These are phyloP conservation scores for Zygoascus flipseniorum DNA, from an alignment of 805 yeast genomes.

Conservation along the genomic window DNA sequence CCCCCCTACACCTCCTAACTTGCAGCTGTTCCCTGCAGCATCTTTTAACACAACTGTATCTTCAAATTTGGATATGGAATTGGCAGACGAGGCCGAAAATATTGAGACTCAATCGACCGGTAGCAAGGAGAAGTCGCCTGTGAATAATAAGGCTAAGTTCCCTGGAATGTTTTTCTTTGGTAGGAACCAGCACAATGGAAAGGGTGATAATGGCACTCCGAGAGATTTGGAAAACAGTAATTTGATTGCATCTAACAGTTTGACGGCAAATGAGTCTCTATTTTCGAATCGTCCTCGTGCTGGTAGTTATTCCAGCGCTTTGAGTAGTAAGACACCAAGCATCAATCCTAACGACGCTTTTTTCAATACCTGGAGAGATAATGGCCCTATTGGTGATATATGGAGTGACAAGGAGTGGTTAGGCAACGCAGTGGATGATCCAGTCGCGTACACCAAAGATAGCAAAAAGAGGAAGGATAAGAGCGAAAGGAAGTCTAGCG, in stretches of 20 bases:
- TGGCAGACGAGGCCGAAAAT: background rate
- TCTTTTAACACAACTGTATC: background rate
- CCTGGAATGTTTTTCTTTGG: conserved; percentile 15
- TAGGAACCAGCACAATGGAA: background rate
- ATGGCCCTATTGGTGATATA: background rate
- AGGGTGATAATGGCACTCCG: background rate
- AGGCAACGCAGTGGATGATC: background rate
- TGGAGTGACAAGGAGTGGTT: background rate
- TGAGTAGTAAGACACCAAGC: conserved; percentile 5
- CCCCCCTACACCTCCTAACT: background rate
- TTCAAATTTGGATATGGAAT: background rate
- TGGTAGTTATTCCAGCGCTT: conserved; percentile 12
- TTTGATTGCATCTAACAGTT: background rate
- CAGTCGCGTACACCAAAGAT: background rate
- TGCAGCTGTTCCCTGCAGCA: background rate
- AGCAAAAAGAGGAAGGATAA: background rate
- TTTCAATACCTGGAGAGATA: conserved; percentile 7
- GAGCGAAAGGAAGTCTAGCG: background rate
- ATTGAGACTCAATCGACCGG: background rate
- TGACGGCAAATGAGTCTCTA: background rate
- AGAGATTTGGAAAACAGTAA: background rate
- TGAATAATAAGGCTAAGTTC: conserved; percentile 2
- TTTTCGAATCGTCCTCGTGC: conserved; percentile 9
- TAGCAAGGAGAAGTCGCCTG: background rate
- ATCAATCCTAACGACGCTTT: conserved; percentile 4